Evolutionary conservation across 371 early-diverging fungal species (phyloP), one percentile per base, ranked within the genome.

Genomic region (Sporodiniella umbellata): DNA sequence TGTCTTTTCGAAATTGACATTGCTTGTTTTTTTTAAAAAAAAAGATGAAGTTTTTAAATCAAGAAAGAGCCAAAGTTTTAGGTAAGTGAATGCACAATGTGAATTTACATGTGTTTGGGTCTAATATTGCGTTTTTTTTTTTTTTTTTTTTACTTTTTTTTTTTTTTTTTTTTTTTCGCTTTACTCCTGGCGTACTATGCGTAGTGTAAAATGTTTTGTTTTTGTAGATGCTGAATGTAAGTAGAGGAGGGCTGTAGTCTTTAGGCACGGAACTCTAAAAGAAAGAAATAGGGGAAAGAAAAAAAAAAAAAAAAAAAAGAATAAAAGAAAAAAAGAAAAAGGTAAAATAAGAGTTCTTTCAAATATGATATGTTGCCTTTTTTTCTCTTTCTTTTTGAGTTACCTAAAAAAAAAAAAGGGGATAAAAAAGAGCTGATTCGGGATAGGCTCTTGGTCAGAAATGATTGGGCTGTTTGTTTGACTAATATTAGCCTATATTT

Each of bases 191-290:
- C n/a, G n/a, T n/a, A n/a, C n/a, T n/a, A n/a, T n/a, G n/a, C n/a
- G n/a, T n/a, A n/a, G n/a, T n/a, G n/a, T n/a, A n/a, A n/a, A n/a
- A 22, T 28, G 10, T 28, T 1, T 47, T 33, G 21, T 22, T 24
- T n/a, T 12, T 18, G 23, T 14, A 22, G 24, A 17, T 15, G 17
- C 19, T 21, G 5, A 19, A 33, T 15, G 26, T 12, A 33, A 21
- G 15, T 8, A 44, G 6, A 45, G 19, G 30, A 30, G 30, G 2
- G 1, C 17, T 28, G 28, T 15, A 21, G 19, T 48, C 45, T 60
- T 60, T 55, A 60, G 54, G 60, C 33, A 60, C 59, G 43, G 58
- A 48, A 43, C 62, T 51, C 62, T 49, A 63, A 62, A 44, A 42
- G 22, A 4, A n/a, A 33, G 42, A 33, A 21, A 19, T 17, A 26